Conservation (phyloP, 2,329 filamentous ascomycete species). For the Fusarium foetens region DNA sequence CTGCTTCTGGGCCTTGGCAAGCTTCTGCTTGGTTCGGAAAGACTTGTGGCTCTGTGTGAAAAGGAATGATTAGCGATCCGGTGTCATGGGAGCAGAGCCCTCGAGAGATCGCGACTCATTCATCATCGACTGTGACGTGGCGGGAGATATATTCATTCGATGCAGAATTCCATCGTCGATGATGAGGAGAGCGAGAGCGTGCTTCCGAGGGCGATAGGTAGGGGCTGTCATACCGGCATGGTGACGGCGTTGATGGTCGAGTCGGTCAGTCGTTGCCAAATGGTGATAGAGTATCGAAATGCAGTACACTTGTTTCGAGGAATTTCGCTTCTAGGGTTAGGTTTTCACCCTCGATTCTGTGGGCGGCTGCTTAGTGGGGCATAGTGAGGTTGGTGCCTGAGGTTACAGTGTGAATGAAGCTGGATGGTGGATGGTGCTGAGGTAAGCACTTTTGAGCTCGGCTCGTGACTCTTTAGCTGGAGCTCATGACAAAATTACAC, state of each 20-base stretch:
- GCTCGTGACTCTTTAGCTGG: slow-evolving; percentile 14
- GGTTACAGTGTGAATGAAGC: background rate
- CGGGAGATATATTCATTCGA: slow-evolving; percentile 8
- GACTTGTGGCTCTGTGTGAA: slow-evolving; percentile 91
- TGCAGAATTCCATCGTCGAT: slow-evolving; percentile 16
- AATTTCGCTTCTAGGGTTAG: slow-evolving; percentile 48
- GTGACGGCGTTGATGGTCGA: slow-evolving; percentile 54
- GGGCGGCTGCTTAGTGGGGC: slow-evolving; percentile 33
- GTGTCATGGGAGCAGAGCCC: slow-evolving; percentile 15
- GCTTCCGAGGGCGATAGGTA: slow-evolving; percentile 2
- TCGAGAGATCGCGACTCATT: slow-evolving; percentile 10
- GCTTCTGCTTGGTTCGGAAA: slow-evolving; percentile 99
- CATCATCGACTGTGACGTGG: slow-evolving; percentile 15
- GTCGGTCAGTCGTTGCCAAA: slow-evolving; percentile 47
- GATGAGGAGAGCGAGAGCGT: slow-evolving; percentile 19
- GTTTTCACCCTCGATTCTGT: slow-evolving; percentile 52
- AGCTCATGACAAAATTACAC: slow-evolving; percentile 31
- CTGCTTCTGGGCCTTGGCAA: slow-evolving; percentile 99
- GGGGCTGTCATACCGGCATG: slow-evolving; percentile 54
- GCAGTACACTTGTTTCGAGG: background rate
- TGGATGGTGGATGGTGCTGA: slow-evolving; percentile 1
- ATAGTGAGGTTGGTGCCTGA: slow-evolving; percentile 19
- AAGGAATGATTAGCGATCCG: slow-evolving; percentile 41
- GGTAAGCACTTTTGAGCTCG: slow-evolving; percentile 6
- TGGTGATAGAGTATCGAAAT: slow-evolving; percentile 47